phyloP scores from a whole-genome alignment of 73 alveolate species.

The Loxodes magnus region DNA sequence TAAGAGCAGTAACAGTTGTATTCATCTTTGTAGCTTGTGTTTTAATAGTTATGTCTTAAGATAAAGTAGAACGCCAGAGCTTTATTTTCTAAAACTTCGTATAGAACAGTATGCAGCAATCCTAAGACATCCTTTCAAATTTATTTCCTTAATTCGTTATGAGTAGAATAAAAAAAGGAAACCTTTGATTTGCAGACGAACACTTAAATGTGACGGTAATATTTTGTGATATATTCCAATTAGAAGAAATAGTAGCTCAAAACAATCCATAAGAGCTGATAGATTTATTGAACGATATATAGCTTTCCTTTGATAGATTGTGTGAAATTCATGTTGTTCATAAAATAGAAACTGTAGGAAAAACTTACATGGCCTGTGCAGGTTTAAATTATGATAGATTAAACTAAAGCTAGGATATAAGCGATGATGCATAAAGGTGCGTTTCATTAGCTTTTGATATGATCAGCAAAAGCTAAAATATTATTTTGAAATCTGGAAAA shows the following conservation, averaged over 20 bases:
- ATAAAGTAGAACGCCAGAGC: too few species aligned
- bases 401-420: constrained; percentile 9
- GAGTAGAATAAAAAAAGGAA: neutral
- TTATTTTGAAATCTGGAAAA: neutral
- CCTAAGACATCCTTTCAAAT: too few species aligned
- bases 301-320: constrained; percentile 19
- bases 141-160: neutral
- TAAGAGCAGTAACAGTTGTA: too few species aligned
- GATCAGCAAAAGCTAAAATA: neutral
- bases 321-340: constrained; percentile 16
- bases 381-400: constrained; percentile 40
- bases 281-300: constrained; percentile 29
- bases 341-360: constrained; percentile 72
- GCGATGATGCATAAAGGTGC: constrained; percentile 4
- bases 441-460: neutral
- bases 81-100: too few species aligned
- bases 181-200: neutral
- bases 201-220: constrained; percentile 15
- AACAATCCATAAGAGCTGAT: constrained; percentile 25
- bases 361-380: constrained; percentile 64
- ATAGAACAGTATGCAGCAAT: too few species aligned
- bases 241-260: constrained; percentile 23
- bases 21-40: too few species aligned
- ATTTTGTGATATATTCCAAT: constrained; percentile 29
- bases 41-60: too few species aligned